phyloP scores from a whole-genome alignment of 2,329 filamentous ascomycete genomes.

The Nemania sp. region DNA sequence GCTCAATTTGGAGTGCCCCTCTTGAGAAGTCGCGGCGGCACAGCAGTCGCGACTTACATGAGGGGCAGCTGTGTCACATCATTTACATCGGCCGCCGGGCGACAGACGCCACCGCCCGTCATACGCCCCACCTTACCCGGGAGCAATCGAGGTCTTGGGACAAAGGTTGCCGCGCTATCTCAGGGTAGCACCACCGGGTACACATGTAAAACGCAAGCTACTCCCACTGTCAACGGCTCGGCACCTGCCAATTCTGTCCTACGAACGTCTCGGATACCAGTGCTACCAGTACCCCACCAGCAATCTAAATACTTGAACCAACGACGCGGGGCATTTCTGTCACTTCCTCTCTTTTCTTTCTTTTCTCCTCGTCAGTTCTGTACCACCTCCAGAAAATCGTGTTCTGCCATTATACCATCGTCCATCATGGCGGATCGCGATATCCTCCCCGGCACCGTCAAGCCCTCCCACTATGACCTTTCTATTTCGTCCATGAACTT shows the following conservation, averaged over 20 bases:
- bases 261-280: background rate
- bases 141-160: too few species aligned
- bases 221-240: slow-evolving; percentile 7
- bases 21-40: slow-evolving; percentile 5
- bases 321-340: slow-evolving; percentile 17
- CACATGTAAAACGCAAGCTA: too few species aligned
- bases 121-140: too few species aligned
- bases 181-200: background rate
- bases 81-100: background rate
- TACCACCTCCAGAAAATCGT: slow-evolving; percentile 31
- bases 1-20: slow-evolving; percentile 19
- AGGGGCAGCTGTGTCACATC: slow-evolving; percentile 18
- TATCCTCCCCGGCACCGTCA: slow-evolving; percentile 66
- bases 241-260: slow-evolving; percentile 34
- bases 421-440: slow-evolving; percentile 62
- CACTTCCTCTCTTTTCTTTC: slow-evolving; percentile 11
- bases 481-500: slow-evolving; percentile 84
- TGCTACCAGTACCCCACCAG: slow-evolving; percentile 13
- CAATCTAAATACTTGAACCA: slow-evolving; percentile 3
- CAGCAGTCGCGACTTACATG: slow-evolving; percentile 2
- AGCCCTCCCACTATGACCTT: slow-evolving; percentile 83
- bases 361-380: slow-evolving; percentile 31
- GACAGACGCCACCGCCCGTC: background rate
- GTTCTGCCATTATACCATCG: slow-evolving; percentile 39
- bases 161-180: background rate